A percentile compares a stretch with the other conserved stretches of the same genome.
Evolutionary conservation across 2,329 filamentous ascomycete genomes (phyloP).

Genomic region (Didymella segeticola): DNA sequence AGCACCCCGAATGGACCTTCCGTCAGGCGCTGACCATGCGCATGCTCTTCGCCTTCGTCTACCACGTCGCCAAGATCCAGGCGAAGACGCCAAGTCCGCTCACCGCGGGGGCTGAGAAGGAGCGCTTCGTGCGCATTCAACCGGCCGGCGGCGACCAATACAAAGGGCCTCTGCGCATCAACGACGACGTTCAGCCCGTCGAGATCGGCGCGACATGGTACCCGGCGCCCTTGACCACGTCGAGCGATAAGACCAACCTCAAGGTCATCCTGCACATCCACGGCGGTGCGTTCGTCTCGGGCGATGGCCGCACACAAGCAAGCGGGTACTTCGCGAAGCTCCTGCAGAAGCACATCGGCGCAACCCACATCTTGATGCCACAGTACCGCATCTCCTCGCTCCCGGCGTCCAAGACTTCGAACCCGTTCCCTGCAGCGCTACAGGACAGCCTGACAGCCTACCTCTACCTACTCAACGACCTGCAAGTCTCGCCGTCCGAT

Average conservation of each 20-base stretch:
- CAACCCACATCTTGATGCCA: constrained; percentile 52
- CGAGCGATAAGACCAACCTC: constrained; percentile 22
- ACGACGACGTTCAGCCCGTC: constrained; percentile 45
- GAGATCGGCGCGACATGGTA: constrained; percentile 54
- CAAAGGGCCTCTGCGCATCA: constrained; percentile 40
- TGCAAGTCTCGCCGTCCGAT: constrained; percentile 48
- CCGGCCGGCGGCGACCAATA: constrained; percentile 31
- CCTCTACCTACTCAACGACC: constrained; percentile 52
- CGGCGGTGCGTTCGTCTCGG: constrained; percentile 57
- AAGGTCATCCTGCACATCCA: constrained; percentile 57
- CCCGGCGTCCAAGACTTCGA: constrained; percentile 41
- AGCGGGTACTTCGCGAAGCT: constrained; percentile 40
- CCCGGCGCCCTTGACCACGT: constrained; percentile 33
- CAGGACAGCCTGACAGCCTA: constrained; percentile 59
- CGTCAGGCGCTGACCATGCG: constrained; percentile 48
- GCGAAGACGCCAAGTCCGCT: constrained; percentile 42
- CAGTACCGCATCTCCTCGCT: constrained; percentile 59
- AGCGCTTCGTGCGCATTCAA: constrained; percentile 47
- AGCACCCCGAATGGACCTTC: constrained; percentile 50
- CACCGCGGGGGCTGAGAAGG: constrained; percentile 47
- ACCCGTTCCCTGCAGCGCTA: constrained; percentile 59
- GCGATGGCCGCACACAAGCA: constrained; percentile 50
- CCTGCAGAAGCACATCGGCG: constrained; percentile 47
- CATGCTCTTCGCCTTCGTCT: constrained; percentile 42
- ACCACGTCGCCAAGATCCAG: constrained; percentile 42